A percentile compares a stretch with the other conserved stretches of the same genome.
Conservation (phyloP, 148 eudicot species). For the Camellia japonica region DNA sequence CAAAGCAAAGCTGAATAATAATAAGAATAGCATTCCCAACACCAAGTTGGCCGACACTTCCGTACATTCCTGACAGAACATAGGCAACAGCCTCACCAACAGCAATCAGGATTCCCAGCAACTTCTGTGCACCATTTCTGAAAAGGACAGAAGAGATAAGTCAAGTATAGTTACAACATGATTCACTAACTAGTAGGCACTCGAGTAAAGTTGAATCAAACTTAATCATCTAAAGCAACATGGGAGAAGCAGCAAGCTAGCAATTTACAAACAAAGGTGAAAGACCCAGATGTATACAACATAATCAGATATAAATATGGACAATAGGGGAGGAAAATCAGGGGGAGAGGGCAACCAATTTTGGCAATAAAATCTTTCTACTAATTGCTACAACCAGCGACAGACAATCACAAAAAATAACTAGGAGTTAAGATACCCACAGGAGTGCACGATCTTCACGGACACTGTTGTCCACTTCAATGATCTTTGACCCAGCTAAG, state of each 20-base stretch:
- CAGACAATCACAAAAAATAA: not conserved
- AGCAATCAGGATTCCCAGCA: slow-evolving; percentile 79
- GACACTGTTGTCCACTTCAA: slow-evolving; percentile 88
- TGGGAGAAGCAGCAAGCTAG: not conserved
- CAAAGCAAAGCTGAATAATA: slow-evolving; percentile 79
- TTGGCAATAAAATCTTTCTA: not conserved
- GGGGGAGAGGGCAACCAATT: not conserved
- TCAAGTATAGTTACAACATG: slow-evolving; percentile 3
- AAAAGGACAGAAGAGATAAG: not conserved
- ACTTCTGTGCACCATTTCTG: slow-evolving; percentile 84
- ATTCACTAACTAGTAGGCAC: not conserved
- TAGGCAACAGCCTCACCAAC: slow-evolving; percentile 91
- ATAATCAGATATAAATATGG: not conserved
- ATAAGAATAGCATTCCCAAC: slow-evolving; percentile 79
- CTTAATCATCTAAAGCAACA: not conserved
- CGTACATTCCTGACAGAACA: slow-evolving; percentile 89
- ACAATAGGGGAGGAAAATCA: not conserved
- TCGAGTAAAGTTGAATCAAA: not conserved
- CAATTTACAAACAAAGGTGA: not conserved
- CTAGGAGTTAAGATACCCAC: slow-evolving; percentile 36
- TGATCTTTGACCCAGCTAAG: slow-evolving; percentile 83
- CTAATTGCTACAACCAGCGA: not conserved
- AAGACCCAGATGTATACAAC: not conserved
- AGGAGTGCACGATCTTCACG: slow-evolving; percentile 84
- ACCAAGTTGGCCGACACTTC: slow-evolving; percentile 78